A percentile compares a stretch with the other conserved stretches of the same genome.
phyloP scores from a whole-genome alignment of 2,329 filamentous ascomycete species.

The Fusarium mundagurra region DNA sequence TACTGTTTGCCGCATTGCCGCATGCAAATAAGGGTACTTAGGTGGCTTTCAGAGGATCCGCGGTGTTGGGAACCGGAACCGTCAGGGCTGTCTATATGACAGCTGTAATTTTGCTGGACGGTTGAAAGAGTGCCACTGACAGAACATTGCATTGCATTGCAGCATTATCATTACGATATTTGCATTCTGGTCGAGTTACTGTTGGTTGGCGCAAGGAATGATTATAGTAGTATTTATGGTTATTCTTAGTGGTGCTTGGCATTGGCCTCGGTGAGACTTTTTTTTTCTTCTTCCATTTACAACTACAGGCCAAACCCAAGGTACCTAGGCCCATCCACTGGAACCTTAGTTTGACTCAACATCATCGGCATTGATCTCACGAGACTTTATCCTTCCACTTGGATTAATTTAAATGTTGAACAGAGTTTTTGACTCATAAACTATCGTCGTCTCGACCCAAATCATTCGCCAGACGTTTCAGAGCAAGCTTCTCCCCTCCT shows the following conservation, averaged over 20 bases:
- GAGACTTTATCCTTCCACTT: neutral
- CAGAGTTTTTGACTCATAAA: neutral
- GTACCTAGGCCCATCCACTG: neutral
- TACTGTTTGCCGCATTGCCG: slow-evolving; percentile 33
- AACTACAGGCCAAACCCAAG: neutral
- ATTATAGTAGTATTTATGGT: slow-evolving; percentile 3
- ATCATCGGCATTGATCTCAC: neutral
- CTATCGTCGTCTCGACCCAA: neutral
- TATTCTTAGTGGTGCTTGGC: slow-evolving; percentile 16
- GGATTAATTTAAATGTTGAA: neutral
- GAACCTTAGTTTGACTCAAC: neutral
- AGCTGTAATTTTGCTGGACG: neutral
- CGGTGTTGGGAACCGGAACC: neutral
- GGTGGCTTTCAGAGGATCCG: neutral
- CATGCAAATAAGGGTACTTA: slow-evolving; percentile 24
- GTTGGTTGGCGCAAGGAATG: neutral
- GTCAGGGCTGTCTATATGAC: neutral
- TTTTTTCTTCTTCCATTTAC: neutral
- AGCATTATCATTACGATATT: slow-evolving; percentile 5
- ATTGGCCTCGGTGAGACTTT: neutral
- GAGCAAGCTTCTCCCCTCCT: neutral
- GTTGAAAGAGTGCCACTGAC: neutral
- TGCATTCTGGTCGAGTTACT: slow-evolving; percentile 6
- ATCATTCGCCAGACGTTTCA: slow-evolving; percentile 5
- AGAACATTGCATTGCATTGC: neutral